Conservation (phyloP, 1,139 yeast genomes). For the Debaryomyces subglobosus region DNA sequence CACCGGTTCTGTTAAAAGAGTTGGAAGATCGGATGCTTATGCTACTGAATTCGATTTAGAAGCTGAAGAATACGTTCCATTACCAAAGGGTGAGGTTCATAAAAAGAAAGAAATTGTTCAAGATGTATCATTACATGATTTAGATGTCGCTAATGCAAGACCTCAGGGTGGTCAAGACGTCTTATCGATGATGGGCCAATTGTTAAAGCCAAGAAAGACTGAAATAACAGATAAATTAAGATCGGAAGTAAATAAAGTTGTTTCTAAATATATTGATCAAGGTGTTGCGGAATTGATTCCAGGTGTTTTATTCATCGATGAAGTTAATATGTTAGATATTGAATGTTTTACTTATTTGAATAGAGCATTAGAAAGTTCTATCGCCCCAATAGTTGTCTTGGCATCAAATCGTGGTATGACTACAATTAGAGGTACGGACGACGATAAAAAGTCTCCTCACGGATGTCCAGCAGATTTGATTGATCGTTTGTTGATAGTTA, state of each 20-base stretch:
- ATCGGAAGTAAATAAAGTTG: slow-evolving; percentile 92
- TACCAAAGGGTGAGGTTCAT: slow-evolving; percentile 98
- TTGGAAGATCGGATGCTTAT: slow-evolving; percentile 96
- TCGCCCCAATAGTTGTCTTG: slow-evolving; percentile 92
- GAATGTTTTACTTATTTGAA: slow-evolving; percentile 94
- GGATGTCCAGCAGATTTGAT: slow-evolving; percentile 96
- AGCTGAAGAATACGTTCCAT: slow-evolving; percentile 97
- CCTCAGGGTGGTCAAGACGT: slow-evolving; percentile 99
- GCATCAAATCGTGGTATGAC: slow-evolving; percentile 97
- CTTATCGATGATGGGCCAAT: slow-evolving; percentile 97
- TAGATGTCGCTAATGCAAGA: slow-evolving; percentile 94
- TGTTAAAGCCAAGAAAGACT: slow-evolving; percentile 95
- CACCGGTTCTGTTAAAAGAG: slow-evolving; percentile 96
- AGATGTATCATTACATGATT: slow-evolving; percentile 93
- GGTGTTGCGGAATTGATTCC: slow-evolving; percentile 98
- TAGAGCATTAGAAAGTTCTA: slow-evolving; percentile 86
- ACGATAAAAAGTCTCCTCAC: slow-evolving; percentile 76
- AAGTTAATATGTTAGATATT: slow-evolving; percentile 95
- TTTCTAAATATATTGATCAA: slow-evolving; percentile 93
- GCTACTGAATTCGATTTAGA: slow-evolving; percentile 98
- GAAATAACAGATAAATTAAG: slow-evolving; percentile 97
- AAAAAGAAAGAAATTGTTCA: slow-evolving; percentile 98
- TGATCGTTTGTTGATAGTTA: slow-evolving; percentile 87
- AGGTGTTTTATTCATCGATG: slow-evolving; percentile 96
- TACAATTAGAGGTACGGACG: slow-evolving; percentile 89